These are phyloP conservation scores for Aspergillus phoenicis DNA, from an alignment of 2,329 filamentous ascomycete species.

Conservation along the genomic window DNA sequence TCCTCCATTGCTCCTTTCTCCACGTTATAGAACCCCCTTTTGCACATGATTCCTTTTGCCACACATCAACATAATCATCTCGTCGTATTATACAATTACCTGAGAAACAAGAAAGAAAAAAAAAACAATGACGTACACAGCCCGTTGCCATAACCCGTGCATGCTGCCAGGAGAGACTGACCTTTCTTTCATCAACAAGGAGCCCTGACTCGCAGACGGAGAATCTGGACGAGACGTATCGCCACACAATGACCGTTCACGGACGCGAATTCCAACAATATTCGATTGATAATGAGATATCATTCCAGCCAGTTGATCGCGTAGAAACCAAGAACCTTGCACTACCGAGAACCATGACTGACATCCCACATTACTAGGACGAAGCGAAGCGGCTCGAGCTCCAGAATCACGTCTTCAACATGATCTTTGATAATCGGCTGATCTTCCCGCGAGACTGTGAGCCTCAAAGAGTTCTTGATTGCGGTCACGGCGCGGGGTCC, in stretches of 20 bases:
- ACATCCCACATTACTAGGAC: constrained; percentile 53
- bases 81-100: constrained; percentile 2
- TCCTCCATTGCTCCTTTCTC: constrained; percentile 19
- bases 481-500: constrained; percentile 69
- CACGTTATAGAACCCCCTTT: constrained; percentile 13
- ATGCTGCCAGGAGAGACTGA: constrained; percentile 28
- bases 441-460: constrained; percentile 68
- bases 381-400: constrained; percentile 67
- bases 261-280: constrained; percentile 69
- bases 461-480: constrained; percentile 67
- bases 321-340: constrained; percentile 45
- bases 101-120: constrained; percentile 1
- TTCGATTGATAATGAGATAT: constrained; percentile 65
- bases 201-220: constrained; percentile 50
- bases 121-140: constrained; percentile 35
- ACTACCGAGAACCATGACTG: constrained; percentile 8
- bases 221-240: constrained; percentile 59
- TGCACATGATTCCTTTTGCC: constrained; percentile 4
- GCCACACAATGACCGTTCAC: constrained; percentile 62
- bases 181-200: constrained; percentile 31
- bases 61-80: constrained; percentile 4
- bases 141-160: constrained; percentile 14
- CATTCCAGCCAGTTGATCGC: constrained; percentile 72
- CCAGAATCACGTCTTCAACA: constrained; percentile 64
- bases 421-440: constrained; percentile 66